These are phyloP conservation scores for Mercurialis annua DNA, from an alignment of 345 rosid genomes.

Conservation along the genomic window DNA sequence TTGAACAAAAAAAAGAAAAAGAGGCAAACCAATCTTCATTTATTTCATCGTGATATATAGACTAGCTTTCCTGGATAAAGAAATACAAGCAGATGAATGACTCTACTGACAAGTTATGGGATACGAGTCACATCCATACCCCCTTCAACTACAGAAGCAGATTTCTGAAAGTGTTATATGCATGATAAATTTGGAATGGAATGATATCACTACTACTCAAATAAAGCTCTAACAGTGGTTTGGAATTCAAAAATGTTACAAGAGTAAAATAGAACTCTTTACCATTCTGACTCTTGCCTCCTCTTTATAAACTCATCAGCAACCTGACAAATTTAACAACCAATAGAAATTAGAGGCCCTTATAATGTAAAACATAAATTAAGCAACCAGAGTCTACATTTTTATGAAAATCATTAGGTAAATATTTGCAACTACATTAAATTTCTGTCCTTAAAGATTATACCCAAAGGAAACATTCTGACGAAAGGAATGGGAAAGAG, in stretches of 20 bases:
- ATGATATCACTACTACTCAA: neutral
- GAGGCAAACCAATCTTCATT: too few species aligned
- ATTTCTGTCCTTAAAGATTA: neutral
- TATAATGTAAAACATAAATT: neutral
- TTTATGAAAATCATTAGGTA: neutral
- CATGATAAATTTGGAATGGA: too few species aligned
- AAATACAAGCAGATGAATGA: too few species aligned
- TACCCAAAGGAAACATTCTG: neutral
- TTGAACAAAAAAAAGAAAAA: too few species aligned
- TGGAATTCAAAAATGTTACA: neutral
- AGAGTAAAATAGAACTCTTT: slow-evolving; percentile 11
- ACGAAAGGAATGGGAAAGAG: neutral
- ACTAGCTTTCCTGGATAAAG: too few species aligned
- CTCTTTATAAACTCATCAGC: slow-evolving; percentile 91
- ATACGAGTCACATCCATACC: too few species aligned
- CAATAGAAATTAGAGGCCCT: slow-evolving; percentile 8
- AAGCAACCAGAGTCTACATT: neutral
- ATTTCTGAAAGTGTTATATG: too few species aligned
- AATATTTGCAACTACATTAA: neutral
- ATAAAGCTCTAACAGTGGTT: neutral
- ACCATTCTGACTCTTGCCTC: slow-evolving; percentile 93
- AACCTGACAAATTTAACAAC: slow-evolving; percentile 53
- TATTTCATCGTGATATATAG: too few species aligned
- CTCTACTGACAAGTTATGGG: too few species aligned
- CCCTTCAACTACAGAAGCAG: too few species aligned